A percentile compares a stretch with the other conserved stretches of the same genome.
Conservation (phyloP, 371 early-diverging fungal species). For the Cladochytrium tenue region DNA sequence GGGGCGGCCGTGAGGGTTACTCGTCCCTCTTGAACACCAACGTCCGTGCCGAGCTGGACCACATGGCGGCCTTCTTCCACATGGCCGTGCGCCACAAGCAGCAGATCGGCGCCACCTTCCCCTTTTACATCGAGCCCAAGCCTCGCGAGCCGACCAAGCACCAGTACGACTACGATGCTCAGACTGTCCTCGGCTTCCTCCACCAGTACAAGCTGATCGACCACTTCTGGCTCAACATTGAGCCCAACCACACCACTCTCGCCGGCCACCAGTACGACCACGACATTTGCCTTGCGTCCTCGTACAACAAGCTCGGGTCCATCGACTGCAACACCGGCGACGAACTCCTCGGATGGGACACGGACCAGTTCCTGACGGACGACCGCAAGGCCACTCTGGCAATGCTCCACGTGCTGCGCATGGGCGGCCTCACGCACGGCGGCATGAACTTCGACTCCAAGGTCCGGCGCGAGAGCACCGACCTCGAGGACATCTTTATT, state of each 20-base stretch:
- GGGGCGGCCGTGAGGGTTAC: slow-evolving; percentile 40
- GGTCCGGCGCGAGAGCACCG: slow-evolving; percentile 34
- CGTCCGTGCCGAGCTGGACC: slow-evolving; percentile 29
- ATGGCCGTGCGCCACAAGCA: slow-evolving; percentile 31
- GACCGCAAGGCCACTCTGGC: slow-evolving; percentile 33
- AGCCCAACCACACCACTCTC: slow-evolving; percentile 39
- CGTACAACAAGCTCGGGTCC: slow-evolving; percentile 23
- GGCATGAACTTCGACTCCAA: slow-evolving; percentile 44
- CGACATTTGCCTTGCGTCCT: slow-evolving; percentile 22
- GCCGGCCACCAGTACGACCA: slow-evolving; percentile 38
- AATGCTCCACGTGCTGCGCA: slow-evolving; percentile 14
- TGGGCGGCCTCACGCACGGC: slow-evolving; percentile 33
- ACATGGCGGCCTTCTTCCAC: slow-evolving; percentile 34
- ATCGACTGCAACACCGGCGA: slow-evolving; percentile 39
- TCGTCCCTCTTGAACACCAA: slow-evolving; percentile 30
- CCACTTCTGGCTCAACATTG: slow-evolving; percentile 35
- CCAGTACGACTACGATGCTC: slow-evolving; percentile 33
- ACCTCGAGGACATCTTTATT: slow-evolving; percentile 27
- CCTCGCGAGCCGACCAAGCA: slow-evolving; percentile 34
- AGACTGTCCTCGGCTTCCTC: slow-evolving; percentile 34
- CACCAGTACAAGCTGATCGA: slow-evolving; percentile 12
- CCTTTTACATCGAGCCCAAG: slow-evolving; percentile 35
- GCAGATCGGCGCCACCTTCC: slow-evolving; percentile 27
- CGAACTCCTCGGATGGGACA: slow-evolving; percentile 36
- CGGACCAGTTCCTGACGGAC: slow-evolving; percentile 33